These are phyloP conservation scores for Prunus mume DNA, from an alignment of 306 rosid species.

Conservation along the genomic window DNA sequence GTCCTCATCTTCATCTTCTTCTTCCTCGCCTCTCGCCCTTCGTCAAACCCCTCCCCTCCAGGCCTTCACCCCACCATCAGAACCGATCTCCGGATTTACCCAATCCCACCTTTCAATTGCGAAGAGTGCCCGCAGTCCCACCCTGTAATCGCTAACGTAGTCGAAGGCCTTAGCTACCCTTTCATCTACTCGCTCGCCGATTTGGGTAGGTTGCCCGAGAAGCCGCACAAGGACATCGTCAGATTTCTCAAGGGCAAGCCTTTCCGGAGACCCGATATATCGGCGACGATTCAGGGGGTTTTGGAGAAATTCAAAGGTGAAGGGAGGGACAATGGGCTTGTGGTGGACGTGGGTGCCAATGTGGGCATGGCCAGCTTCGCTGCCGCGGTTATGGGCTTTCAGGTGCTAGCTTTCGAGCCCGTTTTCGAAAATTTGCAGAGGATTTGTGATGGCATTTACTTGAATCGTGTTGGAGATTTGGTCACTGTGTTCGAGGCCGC, in stretches of 20 bases:
- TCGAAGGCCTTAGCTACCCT: constrained; percentile 74
- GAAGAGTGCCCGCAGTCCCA: constrained; percentile 62
- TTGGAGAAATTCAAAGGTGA: constrained; percentile 52
- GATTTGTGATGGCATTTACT: constrained; percentile 87
- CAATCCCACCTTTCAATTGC: constrained; percentile 73
- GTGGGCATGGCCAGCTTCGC: constrained; percentile 96
- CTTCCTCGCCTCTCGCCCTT: constrained; percentile 30
- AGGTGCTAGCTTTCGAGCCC: constrained; percentile 81
- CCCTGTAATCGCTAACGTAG: constrained; percentile 78
- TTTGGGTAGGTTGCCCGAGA: constrained; percentile 78
- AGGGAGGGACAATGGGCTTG: constrained; percentile 49
- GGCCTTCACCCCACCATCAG: constrained; percentile 19
- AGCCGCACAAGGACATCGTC: constrained; percentile 87
- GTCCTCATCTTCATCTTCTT: constrained; percentile 48
- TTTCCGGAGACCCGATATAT: constrained; percentile 80
- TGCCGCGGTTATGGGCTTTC: constrained; percentile 85
- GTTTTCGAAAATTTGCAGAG: constrained; percentile 93
- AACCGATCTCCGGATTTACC: constrained; percentile 27
- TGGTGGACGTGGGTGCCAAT: constrained; percentile 94
- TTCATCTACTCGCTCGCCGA: constrained; percentile 87
- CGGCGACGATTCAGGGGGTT: constrained; percentile 75
- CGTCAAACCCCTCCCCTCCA: constrained; percentile 16
- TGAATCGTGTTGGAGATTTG: constrained; percentile 76
- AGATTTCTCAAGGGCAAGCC: constrained; percentile 78
- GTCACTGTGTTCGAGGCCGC: constrained; percentile 82